A percentile compares a stretch with the other conserved stretches of the same genome.
Evolutionary conservation across 768 basidiomycete genomes (phyloP).

Genomic region (Kondoa malvinella): DNA sequence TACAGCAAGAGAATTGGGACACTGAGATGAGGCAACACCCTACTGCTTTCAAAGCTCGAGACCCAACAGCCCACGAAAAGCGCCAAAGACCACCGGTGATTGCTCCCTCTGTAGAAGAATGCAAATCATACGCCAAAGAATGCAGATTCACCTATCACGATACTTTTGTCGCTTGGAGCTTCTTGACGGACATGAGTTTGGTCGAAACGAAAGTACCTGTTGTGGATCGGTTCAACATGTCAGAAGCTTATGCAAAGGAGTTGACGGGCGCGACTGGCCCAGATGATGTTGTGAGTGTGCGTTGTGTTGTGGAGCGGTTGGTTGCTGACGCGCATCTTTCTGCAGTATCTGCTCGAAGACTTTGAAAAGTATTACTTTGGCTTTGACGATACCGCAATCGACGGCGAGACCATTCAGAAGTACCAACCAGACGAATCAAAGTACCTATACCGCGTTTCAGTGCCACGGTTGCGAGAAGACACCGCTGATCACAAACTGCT

Average conservation of each 20-base stretch:
- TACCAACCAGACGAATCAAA: not conserved
- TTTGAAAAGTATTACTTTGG: conserved; percentile 44
- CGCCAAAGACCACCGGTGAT: conserved; percentile 2
- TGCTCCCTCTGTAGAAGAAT: conserved; percentile 12
- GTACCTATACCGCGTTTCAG: conserved; percentile 12
- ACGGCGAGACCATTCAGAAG: conserved; percentile 7
- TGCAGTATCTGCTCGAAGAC: conserved; percentile 38
- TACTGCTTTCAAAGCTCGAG: conserved; percentile 12
- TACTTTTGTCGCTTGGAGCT: conserved; percentile 51
- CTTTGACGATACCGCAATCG: conserved; percentile 38
- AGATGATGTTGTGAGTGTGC: conserved; percentile 23
- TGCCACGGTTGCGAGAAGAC: conserved; percentile 29
- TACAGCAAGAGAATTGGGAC: conserved; percentile 20
- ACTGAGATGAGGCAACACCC: conserved; percentile 14
- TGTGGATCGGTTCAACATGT: conserved; percentile 41
- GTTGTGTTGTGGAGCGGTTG: not conserved
- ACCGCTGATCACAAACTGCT: conserved; percentile 40
- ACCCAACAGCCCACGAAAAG: not conserved
- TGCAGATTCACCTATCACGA: conserved; percentile 45
- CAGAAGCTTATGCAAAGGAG: conserved; percentile 37
- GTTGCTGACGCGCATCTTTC: not conserved
- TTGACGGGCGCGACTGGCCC: conserved; percentile 34
- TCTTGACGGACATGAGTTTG: conserved; percentile 43
- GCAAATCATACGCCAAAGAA: conserved; percentile 33
- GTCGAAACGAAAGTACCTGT: conserved; percentile 32